phyloP scores from a whole-genome alignment of 2,329 filamentous ascomycete species.

The Neopestalotiopsis clavispora region DNA sequence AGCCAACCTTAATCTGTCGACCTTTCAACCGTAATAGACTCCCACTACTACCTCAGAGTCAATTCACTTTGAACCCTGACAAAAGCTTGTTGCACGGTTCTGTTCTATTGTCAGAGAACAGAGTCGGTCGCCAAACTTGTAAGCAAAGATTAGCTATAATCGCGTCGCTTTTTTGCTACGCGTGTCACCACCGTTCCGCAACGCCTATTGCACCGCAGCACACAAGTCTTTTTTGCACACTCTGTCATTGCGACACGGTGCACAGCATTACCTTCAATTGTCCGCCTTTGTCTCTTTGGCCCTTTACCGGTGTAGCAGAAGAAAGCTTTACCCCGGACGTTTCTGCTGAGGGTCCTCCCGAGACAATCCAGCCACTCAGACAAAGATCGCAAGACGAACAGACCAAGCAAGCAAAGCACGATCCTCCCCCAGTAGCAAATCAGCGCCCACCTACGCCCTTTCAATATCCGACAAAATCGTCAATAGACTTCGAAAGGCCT shows the following conservation, averaged over 20 bases:
- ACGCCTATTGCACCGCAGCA: background rate
- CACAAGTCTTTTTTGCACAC: background rate
- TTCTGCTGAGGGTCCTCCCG: slow-evolving; percentile 24
- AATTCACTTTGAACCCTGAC: background rate
- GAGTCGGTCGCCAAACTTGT: background rate
- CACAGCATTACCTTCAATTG: slow-evolving; percentile 1
- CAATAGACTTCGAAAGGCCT: slow-evolving; percentile 47
- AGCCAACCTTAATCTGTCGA: slow-evolving; percentile 11
- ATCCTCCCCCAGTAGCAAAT: slow-evolving; percentile 49
- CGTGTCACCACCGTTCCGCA: background rate
- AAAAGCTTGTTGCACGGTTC: background rate
- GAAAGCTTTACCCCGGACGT: slow-evolving; percentile 18
- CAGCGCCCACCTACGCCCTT: slow-evolving; percentile 50
- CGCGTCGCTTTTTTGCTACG: slow-evolving; percentile 4
- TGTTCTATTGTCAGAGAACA: background rate
- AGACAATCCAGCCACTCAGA: slow-evolving; percentile 37
- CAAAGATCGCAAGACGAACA: slow-evolving; percentile 33
- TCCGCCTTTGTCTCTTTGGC: slow-evolving; percentile 20
- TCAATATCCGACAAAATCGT: slow-evolving; percentile 42
- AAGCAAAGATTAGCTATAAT: slow-evolving; percentile 4
- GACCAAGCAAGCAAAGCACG: slow-evolving; percentile 24
- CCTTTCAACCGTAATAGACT: background rate
- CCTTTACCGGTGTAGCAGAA: slow-evolving; percentile 22
- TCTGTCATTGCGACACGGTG: slow-evolving; percentile 1
- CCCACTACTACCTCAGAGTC: background rate